Percentiles rank a stretch among this genome's conserved stretches.
phyloP scores from a whole-genome alignment of 768 basidiomycete genomes.

The Mrakia hoshinonis region DNA sequence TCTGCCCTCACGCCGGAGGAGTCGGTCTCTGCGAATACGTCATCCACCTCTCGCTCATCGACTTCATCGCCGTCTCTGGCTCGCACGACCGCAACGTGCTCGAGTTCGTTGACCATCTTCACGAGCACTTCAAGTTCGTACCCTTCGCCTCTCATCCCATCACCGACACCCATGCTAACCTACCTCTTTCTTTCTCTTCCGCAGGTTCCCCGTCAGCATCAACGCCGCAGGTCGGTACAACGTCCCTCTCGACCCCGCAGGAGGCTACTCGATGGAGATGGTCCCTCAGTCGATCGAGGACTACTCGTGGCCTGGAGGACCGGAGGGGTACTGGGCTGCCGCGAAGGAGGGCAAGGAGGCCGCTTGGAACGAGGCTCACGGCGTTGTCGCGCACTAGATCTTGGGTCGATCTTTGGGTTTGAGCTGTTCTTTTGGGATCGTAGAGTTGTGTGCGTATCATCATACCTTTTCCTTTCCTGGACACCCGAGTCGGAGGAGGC shows the following conservation, averaged over 20 bases:
- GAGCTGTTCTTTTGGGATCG: background rate
- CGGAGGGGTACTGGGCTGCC: conserved; percentile 64
- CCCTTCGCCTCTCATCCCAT: too few relatives aligned
- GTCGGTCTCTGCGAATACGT: conserved; percentile 89
- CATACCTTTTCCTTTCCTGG: background rate
- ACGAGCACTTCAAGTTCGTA: conserved; percentile 59
- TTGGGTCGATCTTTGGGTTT: background rate
- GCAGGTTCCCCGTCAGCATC: conserved; percentile 74
- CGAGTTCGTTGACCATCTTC: conserved; percentile 43
- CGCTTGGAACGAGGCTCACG: conserved; percentile 25
- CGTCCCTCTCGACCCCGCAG: conserved; percentile 62
- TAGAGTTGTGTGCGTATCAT: too few relatives aligned
- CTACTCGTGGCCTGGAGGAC: conserved; percentile 59
- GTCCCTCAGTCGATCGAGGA: conserved; percentile 66
- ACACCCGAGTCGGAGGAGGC: too few relatives aligned
- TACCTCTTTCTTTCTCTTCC: too few relatives aligned
- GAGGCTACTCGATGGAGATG: conserved; percentile 92
- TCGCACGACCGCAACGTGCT: conserved; percentile 90
- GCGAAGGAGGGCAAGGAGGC: conserved; percentile 35
- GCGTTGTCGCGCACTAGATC: conserved; percentile 9
- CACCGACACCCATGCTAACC: too few relatives aligned
- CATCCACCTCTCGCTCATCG: conserved; percentile 65
- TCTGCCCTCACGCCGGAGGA: conserved; percentile 91
- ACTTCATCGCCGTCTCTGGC: conserved; percentile 85
- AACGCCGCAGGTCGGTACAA: conserved; percentile 78